Conservation (phyloP, 2,329 filamentous ascomycete genomes). For the Corinectria fuckeliana region DNA sequence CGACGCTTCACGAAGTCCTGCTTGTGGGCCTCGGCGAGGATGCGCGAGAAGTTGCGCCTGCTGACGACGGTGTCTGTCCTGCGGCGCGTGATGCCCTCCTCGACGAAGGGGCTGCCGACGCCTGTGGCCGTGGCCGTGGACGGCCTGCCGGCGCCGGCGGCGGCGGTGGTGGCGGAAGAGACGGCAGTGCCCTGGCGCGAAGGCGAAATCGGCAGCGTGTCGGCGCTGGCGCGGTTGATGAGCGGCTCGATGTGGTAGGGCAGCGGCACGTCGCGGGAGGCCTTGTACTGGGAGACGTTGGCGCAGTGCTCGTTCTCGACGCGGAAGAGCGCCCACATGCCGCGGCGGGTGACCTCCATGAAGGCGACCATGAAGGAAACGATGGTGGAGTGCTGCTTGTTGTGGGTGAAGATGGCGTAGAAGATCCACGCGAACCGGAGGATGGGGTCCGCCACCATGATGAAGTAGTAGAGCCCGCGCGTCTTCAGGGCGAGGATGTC, state of each 20-base stretch:
- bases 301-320: constrained; percentile 98
- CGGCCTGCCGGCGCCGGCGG: constrained; percentile 17
- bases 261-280: constrained; percentile 83
- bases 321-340: constrained; percentile 90
- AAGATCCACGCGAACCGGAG: constrained; percentile 95
- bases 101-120: constrained; percentile 25
- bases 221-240: constrained; percentile 50
- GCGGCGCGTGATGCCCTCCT: constrained; percentile 39
- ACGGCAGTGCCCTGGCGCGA: constrained; percentile 17
- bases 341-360: constrained; percentile 81
- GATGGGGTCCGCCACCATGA: constrained; percentile 83
- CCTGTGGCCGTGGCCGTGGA: constrained; percentile 22
- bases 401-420: constrained; percentile 82
- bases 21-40: constrained; percentile 84
- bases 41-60: constrained; percentile 55
- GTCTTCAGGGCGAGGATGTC: constrained; percentile 81
- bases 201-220: constrained; percentile 27
- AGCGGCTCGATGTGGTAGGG: constrained; percentile 72
- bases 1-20: constrained; percentile 90
- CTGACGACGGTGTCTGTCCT: constrained; percentile 39
- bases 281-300: constrained; percentile 89
- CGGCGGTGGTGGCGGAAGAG: constrained; percentile 10
- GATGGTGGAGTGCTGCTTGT: constrained; percentile 82
- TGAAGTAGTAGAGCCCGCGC: constrained; percentile 82
- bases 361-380: constrained; percentile 81